phyloP scores from a whole-genome alignment of 2,329 filamentous ascomycete species.

The Ophiostoma piceae region DNA sequence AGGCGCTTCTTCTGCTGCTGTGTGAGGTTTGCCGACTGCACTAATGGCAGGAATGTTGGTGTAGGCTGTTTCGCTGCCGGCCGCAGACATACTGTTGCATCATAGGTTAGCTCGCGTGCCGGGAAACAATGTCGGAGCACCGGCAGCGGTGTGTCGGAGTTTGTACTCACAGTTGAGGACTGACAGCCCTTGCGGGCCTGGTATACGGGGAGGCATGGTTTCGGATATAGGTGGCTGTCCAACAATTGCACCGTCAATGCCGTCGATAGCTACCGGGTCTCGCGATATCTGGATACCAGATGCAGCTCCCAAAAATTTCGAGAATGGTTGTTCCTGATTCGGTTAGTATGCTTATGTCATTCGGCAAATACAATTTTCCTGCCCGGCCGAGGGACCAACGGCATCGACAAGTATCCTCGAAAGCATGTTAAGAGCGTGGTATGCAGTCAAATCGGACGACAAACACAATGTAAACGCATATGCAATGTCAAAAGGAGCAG shows the following conservation, averaged over 20 bases:
- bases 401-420: neutral
- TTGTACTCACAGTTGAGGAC: slow-evolving; percentile 53
- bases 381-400: neutral
- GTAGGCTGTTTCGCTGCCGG: slow-evolving; percentile 43
- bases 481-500: neutral
- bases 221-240: slow-evolving; percentile 12
- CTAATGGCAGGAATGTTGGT: slow-evolving; percentile 52
- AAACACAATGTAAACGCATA: neutral
- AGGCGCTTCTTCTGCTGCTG: slow-evolving; percentile 59
- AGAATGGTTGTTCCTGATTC: neutral
- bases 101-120: neutral
- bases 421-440: neutral
- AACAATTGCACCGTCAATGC: slow-evolving; percentile 2
- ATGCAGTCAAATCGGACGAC: neutral
- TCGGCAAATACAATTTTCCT: slow-evolving; percentile 19
- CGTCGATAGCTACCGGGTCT: slow-evolving; percentile 16
- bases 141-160: neutral
- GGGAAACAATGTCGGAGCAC: slow-evolving; percentile 22
- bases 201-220: slow-evolving; percentile 64
- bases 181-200: slow-evolving; percentile 54
- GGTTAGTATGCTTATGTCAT: slow-evolving; percentile 18
- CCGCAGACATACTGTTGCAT: slow-evolving; percentile 53
- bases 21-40: slow-evolving; percentile 60
- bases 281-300: slow-evolving; percentile 18
- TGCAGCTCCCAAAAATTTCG: slow-evolving; percentile 25